A percentile compares a stretch with the other conserved stretches of the same genome.
These are phyloP conservation scores for Zoysia pacifica DNA, from an alignment of 176 grass and related monocot species.

Conservation along the genomic window DNA sequence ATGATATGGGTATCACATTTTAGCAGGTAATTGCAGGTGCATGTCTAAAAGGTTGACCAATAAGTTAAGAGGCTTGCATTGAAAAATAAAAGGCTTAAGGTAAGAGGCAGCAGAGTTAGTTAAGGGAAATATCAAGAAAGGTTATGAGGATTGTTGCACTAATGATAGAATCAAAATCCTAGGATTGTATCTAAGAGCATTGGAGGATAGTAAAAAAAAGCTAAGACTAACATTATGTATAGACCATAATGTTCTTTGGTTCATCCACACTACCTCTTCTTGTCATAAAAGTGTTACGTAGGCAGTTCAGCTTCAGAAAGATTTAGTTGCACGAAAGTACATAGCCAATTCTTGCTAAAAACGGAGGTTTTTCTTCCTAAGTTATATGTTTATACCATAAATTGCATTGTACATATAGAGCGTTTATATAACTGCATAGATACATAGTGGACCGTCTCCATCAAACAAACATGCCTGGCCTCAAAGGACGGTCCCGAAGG, in stretches of 20 bases:
- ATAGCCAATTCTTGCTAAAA: background rate
- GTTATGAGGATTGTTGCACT: background rate
- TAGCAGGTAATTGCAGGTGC: background rate
- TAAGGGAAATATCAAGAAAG: conserved; percentile 4
- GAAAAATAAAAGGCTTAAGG: background rate
- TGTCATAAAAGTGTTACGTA: background rate
- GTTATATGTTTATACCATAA: background rate
- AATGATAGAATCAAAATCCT: background rate
- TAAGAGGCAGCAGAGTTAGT: conserved; percentile 2
- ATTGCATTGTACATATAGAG: background rate
- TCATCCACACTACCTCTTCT: background rate
- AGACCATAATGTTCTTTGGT: background rate
- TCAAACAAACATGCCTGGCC: background rate
- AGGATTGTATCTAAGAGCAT: background rate
- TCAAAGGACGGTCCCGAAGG: conserved; percentile 2
- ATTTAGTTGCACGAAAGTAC: background rate
- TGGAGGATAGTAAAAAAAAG: background rate
- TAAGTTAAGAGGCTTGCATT: background rate
- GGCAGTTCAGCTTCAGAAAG: background rate
- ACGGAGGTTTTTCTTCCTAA: background rate
- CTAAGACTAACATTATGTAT: background rate
- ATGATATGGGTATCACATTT: background rate
- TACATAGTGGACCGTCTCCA: conserved; percentile 2
- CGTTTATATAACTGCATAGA: background rate
- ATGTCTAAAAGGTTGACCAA: conserved; percentile 5